A percentile compares a stretch with the other conserved stretches of the same genome.
phyloP scores from a whole-genome alignment of 2,329 filamentous ascomycete genomes.

The Penicillium palitans region DNA sequence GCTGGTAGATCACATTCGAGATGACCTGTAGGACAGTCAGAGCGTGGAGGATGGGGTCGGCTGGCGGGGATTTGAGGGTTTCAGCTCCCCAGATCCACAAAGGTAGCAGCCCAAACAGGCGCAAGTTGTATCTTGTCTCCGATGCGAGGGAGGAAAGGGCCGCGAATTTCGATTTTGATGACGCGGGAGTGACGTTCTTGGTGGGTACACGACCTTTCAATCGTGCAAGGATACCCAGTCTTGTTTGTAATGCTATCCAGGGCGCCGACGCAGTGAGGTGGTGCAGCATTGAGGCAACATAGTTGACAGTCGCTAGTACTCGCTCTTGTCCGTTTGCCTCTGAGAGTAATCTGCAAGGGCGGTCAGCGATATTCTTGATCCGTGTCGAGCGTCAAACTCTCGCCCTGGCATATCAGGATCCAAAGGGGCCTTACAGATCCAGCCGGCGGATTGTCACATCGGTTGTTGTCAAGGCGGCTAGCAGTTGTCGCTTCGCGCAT shows the following conservation, averaged over 20 bases:
- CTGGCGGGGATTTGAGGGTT: slow-evolving; percentile 49
- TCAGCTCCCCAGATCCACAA: slow-evolving; percentile 77
- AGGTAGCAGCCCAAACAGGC: slow-evolving; percentile 66
- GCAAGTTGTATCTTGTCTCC: slow-evolving; percentile 52
- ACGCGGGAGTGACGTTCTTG: slow-evolving; percentile 11
- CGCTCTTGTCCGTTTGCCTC: slow-evolving; percentile 70
- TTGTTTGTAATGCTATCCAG: slow-evolving; percentile 42
- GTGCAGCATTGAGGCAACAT: slow-evolving; percentile 63
- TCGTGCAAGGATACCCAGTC: slow-evolving; percentile 44
- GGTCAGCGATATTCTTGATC: slow-evolving; percentile 2
- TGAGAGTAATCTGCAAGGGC: slow-evolving; percentile 57
- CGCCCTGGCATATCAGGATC: not conserved
- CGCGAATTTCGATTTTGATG: slow-evolving; percentile 51
- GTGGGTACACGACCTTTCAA: slow-evolving; percentile 26
- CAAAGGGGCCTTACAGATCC: slow-evolving; percentile 27
- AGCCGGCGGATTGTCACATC: slow-evolving; percentile 34
- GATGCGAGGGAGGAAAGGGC: slow-evolving; percentile 52
- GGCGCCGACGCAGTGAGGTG: slow-evolving; percentile 60
- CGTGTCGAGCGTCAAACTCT: not conserved
- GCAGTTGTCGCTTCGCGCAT: slow-evolving; percentile 23
- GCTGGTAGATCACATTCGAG: slow-evolving; percentile 69
- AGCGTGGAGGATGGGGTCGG: slow-evolving; percentile 48
- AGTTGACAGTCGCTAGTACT: slow-evolving; percentile 67
- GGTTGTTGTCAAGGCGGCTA: slow-evolving; percentile 30
- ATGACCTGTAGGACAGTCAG: slow-evolving; percentile 69